These are phyloP conservation scores for Nakazawaea ishiwadae DNA, from an alignment of 805 yeast genomes.

Conservation along the genomic window DNA sequence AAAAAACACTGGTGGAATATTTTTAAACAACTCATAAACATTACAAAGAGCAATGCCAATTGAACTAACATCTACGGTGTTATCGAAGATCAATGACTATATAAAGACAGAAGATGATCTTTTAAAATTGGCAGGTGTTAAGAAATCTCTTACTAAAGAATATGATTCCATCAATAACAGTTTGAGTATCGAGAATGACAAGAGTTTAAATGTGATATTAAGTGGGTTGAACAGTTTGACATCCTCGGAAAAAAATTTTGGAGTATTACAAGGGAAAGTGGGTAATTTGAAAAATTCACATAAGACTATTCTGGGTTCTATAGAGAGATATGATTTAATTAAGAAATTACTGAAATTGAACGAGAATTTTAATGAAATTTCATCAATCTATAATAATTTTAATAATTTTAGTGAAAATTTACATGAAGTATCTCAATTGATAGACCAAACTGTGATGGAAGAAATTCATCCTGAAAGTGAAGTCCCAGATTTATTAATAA, in stretches of 20 bases:
- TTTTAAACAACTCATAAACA: no score
- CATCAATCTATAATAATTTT: slow-evolving; percentile 59
- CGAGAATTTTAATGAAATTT: slow-evolving; percentile 68
- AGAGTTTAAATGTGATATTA: slow-evolving; percentile 53
- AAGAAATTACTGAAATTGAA: slow-evolving; percentile 62
- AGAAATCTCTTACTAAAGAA: slow-evolving; percentile 59
- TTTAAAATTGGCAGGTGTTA: slow-evolving; percentile 45
- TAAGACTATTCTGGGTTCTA: slow-evolving; percentile 45
- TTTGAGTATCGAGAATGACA: slow-evolving; percentile 63
- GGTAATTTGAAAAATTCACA: slow-evolving; percentile 39
- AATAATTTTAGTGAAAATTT: slow-evolving; percentile 48
- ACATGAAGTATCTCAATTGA: slow-evolving; percentile 43
- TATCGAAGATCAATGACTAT: slow-evolving; percentile 20
- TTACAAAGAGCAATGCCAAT: background rate
- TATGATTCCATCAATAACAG: slow-evolving; percentile 73
- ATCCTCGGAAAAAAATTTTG: slow-evolving; percentile 40
- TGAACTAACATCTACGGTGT: slow-evolving; percentile 11
- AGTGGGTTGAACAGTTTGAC: slow-evolving; percentile 34
- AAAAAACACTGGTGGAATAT: no score
- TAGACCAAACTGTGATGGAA: slow-evolving; percentile 43
- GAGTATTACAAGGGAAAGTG: slow-evolving; percentile 12
- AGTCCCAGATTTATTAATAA: slow-evolving; percentile 52
- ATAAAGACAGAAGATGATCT: slow-evolving; percentile 38
- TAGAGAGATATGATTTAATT: slow-evolving; percentile 65
- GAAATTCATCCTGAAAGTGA: slow-evolving; percentile 38